These are phyloP conservation scores for Venturiaceae sp. DNA, from an alignment of 2,329 filamentous ascomycete species.

Conservation along the genomic window DNA sequence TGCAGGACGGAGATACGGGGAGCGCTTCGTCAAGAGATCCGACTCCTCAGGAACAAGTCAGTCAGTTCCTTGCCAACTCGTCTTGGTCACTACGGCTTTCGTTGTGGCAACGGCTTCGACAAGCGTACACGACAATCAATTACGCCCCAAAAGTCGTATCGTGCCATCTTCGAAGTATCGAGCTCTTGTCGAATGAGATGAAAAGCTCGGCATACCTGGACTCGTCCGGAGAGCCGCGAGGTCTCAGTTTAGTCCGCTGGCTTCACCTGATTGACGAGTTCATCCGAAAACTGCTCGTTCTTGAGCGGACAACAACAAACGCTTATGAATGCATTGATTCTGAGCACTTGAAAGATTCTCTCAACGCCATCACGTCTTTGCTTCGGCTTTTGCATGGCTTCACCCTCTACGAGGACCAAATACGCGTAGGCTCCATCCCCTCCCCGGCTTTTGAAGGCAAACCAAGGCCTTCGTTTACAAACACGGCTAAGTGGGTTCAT, in stretches of 20 bases:
- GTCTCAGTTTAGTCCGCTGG: constrained; percentile 61
- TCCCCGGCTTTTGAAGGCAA: constrained; percentile 48
- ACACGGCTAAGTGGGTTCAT: constrained; percentile 59
- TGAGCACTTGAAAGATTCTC: constrained; percentile 63
- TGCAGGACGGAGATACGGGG: neutral
- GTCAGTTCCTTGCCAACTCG: constrained; percentile 73
- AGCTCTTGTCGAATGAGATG: constrained; percentile 66
- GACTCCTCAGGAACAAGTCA: constrained; percentile 57
- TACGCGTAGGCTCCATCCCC: constrained; percentile 64
- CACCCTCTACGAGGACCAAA: constrained; percentile 73
- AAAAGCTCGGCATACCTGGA: constrained; percentile 48
- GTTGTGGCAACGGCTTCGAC: constrained; percentile 82
- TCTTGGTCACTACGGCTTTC: constrained; percentile 77
- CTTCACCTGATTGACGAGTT: constrained; percentile 72
- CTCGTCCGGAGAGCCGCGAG: constrained; percentile 52
- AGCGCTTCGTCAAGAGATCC: neutral
- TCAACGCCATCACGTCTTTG: constrained; percentile 61
- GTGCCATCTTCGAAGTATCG: constrained; percentile 76
- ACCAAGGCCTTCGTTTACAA: constrained; percentile 29
- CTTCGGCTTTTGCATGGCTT: constrained; percentile 69
- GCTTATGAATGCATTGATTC: constrained; percentile 81
- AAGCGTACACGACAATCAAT: constrained; percentile 76
- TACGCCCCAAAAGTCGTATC: constrained; percentile 84
- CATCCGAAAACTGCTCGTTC: constrained; percentile 58
- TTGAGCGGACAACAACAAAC: constrained; percentile 55